phyloP scores from a whole-genome alignment of 345 rosid genomes.

The Melaleuca alternifolia region DNA sequence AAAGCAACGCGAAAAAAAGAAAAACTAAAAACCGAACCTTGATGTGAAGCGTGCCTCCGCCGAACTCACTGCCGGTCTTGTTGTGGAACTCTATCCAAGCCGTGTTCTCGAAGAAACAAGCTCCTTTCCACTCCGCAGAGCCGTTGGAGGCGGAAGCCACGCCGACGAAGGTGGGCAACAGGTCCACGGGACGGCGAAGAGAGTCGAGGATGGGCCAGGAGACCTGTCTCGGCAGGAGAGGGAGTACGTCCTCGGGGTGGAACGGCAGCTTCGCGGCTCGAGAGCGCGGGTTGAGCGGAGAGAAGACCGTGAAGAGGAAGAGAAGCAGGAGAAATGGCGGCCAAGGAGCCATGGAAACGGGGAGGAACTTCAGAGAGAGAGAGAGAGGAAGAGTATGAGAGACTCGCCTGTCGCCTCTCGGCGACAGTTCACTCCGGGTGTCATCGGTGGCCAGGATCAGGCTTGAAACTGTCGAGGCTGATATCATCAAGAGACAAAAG shows the following conservation, averaged over 20 bases:
- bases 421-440: neutral
- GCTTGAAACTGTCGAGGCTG: neutral
- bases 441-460: neutral
- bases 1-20: neutral
- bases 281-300: neutral
- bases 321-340: neutral
- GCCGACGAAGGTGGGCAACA: constrained; percentile 80
- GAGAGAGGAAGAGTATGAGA: too few relatives aligned
- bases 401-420: neutral
- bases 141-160: constrained; percentile 41
- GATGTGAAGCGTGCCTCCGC: constrained; percentile 92
- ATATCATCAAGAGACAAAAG: neutral
- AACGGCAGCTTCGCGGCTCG: constrained; percentile 32
- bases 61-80: constrained; percentile 60
- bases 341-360: neutral
- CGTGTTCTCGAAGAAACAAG: constrained; percentile 63
- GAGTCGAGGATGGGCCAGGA: constrained; percentile 76
- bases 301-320: constrained; percentile 3
- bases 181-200: constrained; percentile 53
- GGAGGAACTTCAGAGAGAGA: neutral
- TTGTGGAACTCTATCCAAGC: constrained; percentile 95
- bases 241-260: constrained; percentile 65
- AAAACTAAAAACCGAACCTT: constrained; percentile 26
- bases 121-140: constrained; percentile 70
- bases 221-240: constrained; percentile 57